Percentiles rank a stretch among this genome's conserved stretches.
These are phyloP conservation scores for Penicillium fuscoglaucum DNA, from an alignment of 2,329 filamentous ascomycete genomes.

Conservation along the genomic window DNA sequence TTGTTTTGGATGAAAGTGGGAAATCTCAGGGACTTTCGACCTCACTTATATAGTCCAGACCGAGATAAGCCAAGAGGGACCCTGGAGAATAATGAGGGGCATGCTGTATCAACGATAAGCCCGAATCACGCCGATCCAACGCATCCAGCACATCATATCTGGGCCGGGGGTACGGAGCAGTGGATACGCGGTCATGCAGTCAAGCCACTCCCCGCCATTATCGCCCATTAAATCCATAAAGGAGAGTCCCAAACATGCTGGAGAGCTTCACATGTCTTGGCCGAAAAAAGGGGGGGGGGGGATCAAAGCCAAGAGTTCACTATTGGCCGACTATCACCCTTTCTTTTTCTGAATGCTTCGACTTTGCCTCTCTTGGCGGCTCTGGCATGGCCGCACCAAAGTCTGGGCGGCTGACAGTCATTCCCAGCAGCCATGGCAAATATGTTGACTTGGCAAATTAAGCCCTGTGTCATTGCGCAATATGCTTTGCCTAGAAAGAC, in stretches of 20 bases:
- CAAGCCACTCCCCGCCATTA: constrained; percentile 23
- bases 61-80: constrained; percentile 21
- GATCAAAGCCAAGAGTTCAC: constrained; percentile 28
- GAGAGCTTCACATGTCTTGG: constrained; percentile 33
- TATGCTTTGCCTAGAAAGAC: constrained; percentile 16
- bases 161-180: constrained; percentile 14
- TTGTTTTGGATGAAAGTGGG: background rate
- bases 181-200: constrained; percentile 26
- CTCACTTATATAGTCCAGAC: constrained; percentile 33
- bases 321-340: constrained; percentile 27
- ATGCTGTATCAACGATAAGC: constrained; percentile 24
- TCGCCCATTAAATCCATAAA: constrained; percentile 17
- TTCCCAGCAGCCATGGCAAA: constrained; percentile 18
- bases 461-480: constrained; percentile 17
- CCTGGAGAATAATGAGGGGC: constrained; percentile 28
- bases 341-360: constrained; percentile 24
- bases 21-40: constrained; percentile 18
- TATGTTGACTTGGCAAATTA: constrained; percentile 17
- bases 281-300: constrained; percentile 22
- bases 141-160: constrained; percentile 21
- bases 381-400: constrained; percentile 17
- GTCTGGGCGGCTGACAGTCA: constrained; percentile 13
- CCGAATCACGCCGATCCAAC: constrained; percentile 30
- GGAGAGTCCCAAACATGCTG: constrained; percentile 21
- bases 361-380: constrained; percentile 32